Evolutionary conservation across 164 flowering plant species (phyloP).

Genomic region (Tinospora cordifolia): DNA sequence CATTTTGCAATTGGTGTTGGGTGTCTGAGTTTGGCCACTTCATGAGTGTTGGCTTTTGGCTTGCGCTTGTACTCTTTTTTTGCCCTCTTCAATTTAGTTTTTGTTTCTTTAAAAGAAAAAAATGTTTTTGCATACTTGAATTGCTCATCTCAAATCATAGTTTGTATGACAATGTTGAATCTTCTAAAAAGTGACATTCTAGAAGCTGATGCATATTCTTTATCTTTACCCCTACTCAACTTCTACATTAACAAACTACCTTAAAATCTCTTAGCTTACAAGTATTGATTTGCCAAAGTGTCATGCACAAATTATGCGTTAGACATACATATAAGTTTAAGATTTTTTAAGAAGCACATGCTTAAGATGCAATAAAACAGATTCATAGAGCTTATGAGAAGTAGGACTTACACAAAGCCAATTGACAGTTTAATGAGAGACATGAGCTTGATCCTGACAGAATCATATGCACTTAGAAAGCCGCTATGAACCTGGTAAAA

Average conservation of each 20-base stretch:
- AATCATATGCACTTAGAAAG: constrained; percentile 89
- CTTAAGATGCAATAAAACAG: background rate
- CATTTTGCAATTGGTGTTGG: too few species aligned
- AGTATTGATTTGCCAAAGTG: too few species aligned
- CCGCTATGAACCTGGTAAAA: constrained; percentile 86
- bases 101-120: too few species aligned
- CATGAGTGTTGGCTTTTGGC: too few species aligned
- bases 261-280: too few species aligned
- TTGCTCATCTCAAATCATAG: too few species aligned
- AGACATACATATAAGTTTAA: background rate
- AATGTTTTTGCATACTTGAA: too few species aligned
- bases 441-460: constrained; percentile 70
- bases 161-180: background rate
- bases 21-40: too few species aligned
- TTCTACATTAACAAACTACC: background rate
- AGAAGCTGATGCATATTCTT: background rate
- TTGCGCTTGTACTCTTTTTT: too few species aligned
- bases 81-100: too few species aligned
- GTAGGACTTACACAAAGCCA: constrained; percentile 49
- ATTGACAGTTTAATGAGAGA: constrained; percentile 61
- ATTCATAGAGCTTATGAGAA: background rate
- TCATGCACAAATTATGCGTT: too few species aligned
- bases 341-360: background rate
- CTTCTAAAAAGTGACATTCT: background rate
- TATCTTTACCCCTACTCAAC: background rate